Conservation (phyloP, 2,329 filamentous ascomycete genomes). For the Nigrospora osmanthi region DNA sequence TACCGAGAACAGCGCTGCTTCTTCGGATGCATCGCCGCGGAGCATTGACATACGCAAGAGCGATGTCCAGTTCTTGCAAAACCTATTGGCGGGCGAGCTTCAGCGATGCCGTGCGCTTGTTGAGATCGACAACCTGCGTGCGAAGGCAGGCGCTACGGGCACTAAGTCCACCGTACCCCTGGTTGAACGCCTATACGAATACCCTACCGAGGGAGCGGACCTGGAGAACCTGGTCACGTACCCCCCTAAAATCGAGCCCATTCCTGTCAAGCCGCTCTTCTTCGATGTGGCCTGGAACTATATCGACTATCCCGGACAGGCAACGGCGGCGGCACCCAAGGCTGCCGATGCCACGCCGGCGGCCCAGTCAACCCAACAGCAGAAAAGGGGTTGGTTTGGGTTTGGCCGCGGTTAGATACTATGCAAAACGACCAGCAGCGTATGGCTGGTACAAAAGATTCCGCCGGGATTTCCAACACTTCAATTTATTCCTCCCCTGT, state of each 20-base stretch:
- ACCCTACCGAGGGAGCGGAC: slow-evolving; percentile 63
- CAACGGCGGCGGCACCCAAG: slow-evolving; percentile 20
- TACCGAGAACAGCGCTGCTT: slow-evolving; percentile 24
- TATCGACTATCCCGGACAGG: slow-evolving; percentile 75
- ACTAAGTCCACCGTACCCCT: slow-evolving; percentile 48
- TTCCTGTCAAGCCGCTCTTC: slow-evolving; percentile 93
- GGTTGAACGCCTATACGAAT: slow-evolving; percentile 68
- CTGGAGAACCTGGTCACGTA: slow-evolving; percentile 77
- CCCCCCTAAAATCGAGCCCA: slow-evolving; percentile 72
- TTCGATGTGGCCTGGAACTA: slow-evolving; percentile 98
- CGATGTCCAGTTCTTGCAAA: slow-evolving; percentile 51
- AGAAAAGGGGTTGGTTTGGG: slow-evolving; percentile 72
- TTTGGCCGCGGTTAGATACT: slow-evolving; percentile 43
- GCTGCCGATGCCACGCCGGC: slow-evolving; percentile 24
- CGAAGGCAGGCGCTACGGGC: slow-evolving; percentile 33
- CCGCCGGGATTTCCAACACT: too few species aligned
- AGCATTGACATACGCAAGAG: slow-evolving; percentile 59
- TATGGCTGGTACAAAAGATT: too few species aligned
- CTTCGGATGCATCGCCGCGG: slow-evolving; percentile 39
- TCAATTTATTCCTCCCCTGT: too few species aligned
- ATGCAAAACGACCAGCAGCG: neutral
- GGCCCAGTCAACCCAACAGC: slow-evolving; percentile 29
- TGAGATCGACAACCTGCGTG: slow-evolving; percentile 63
- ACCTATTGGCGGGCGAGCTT: slow-evolving; percentile 61
- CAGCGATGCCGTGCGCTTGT: slow-evolving; percentile 80